A percentile compares a stretch with the other conserved stretches of the same genome.
Evolutionary conservation across 2,329 filamentous ascomycete species (phyloP).

Genomic region (Aspergillus puulaauensis): DNA sequence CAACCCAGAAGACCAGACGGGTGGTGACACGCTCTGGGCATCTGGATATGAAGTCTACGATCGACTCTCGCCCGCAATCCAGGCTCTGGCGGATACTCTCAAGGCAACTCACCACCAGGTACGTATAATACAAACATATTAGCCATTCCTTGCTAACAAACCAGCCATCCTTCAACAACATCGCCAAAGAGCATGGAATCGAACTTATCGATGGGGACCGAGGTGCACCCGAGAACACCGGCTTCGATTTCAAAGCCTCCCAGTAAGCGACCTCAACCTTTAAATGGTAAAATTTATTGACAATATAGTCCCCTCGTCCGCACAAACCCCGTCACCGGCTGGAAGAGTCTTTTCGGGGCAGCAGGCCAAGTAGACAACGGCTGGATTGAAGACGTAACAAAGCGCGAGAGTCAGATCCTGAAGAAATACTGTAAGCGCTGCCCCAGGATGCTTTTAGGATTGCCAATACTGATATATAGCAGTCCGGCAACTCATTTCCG

Average conservation of each 20-base stretch:
- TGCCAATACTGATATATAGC: background rate
- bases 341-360: constrained; percentile 5
- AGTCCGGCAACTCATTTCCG: constrained; percentile 8
- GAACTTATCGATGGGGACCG: background rate
- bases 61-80: constrained; percentile 4
- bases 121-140: background rate
- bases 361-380: background rate
- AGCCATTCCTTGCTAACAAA: background rate
- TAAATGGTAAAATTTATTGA: no score
- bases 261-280: background rate
- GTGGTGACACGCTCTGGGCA: constrained; percentile 10
- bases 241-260: constrained; percentile 3
- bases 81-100: constrained; percentile 3
- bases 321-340: constrained; percentile 8
- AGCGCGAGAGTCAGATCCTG: constrained; percentile 7
- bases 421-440: constrained; percentile 3
- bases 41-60: constrained; percentile 12
- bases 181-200: constrained; percentile 3
- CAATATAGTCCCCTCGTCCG: constrained; percentile 2
- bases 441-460: no score
- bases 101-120: constrained; percentile 1
- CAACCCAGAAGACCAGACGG: constrained; percentile 2
- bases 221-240: background rate
- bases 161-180: background rate
- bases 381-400: constrained; percentile 7